Base-by-base conservation (phyloP, 2,329 filamentous ascomycete genomes). In the Monosporascus sp. region DNA sequence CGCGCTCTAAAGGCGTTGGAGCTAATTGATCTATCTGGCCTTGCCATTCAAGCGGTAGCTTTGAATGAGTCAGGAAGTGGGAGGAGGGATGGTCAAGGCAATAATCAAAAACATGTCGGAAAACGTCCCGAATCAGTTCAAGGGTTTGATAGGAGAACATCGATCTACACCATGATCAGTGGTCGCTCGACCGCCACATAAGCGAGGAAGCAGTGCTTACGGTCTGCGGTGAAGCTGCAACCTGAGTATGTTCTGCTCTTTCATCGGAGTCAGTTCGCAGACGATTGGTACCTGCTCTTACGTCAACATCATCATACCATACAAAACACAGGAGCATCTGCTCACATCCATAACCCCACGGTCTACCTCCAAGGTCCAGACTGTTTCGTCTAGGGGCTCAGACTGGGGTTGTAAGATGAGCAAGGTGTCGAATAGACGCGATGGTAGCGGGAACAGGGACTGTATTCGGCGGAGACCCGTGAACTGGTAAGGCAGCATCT, bases 401-500 rank as follows among this genome's bases (percentile, higher is more conserved):
- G 74, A 63, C 0, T 80, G 76, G 44, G 86, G 85, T 64, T 97
- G 92, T 11, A 96, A 74, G 48, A 97, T 80, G 17, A 97, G 74
- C 31, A 96, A 71, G 1, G 87, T 89, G 65, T 96, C 89, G 66
- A 96, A 96, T 0, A 96, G 72, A 14, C 76, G 77, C 18, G 71
- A 70, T 2, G 78, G 76, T 1, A 62, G 59, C 3, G 53, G 62
- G 63, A 74, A 58, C 60, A 76, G 71, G 2, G 72, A 72, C 61
- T 93, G 90, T 15, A 96, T 83, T 0, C 78, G 79, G 24, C 91
- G 81, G 25, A 96, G 71, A 1, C 90, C 82, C 0, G 87, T 89
- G 49, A 95, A 81, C 57, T 96, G 90, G 60, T 87, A 86, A 1
- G 78, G 74, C 18, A 93, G 62, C 2, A 85, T 70, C 1, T 85